Evolutionary conservation across 2,329 filamentous ascomycete species (phyloP), one percentile per base, ranked within the genome.

Genomic region (Alternaria gansuensis): DNA sequence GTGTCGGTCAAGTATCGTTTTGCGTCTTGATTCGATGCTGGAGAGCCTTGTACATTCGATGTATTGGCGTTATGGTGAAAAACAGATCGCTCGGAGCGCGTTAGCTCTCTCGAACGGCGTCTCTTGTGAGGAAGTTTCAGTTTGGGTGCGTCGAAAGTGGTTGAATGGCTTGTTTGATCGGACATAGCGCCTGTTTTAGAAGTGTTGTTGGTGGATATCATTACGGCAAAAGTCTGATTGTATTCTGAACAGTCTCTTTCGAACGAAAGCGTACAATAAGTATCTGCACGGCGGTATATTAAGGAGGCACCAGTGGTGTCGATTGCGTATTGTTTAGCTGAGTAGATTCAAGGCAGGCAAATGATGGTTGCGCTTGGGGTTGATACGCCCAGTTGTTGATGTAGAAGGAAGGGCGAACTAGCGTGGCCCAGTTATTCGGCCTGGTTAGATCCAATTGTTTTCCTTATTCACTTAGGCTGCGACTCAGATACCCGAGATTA

Each of bases 311-410:
- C 23, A 13, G 10, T 4, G 9, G 37, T 39, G 13, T 2, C 13
- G 13, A 3, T 23, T 17, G 13, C 17, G 3, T 3, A 2, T 5
- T 39, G 0, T 4, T 13, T 11, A 1, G 1, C 17, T 11, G 10
- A 6, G 37, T 39, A 10, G 23, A 31, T 31, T 17, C 17, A 9
- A 9, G 9, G 0, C 21, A 23, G 9, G 17, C 9, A 23, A 13
- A 10, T 10, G 10, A 39, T 39, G 10, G 17, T 23, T 17, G 4
- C 17, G 17, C 23, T 17, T 23, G 17, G 1, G 13, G 17, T 23
- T 4, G 37, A 5, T 10, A 2, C 36, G 4, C 9, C 17, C 17
- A 39, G 2, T 1, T 39, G 5, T 4, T 23, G 4, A 5, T 5
- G 2, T 23, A 23, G 9, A 13, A 23, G 2, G 17, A 3, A 13